phyloP scores from a whole-genome alignment of 2,329 filamentous ascomycete species.

The Beauveria asiatica region DNA sequence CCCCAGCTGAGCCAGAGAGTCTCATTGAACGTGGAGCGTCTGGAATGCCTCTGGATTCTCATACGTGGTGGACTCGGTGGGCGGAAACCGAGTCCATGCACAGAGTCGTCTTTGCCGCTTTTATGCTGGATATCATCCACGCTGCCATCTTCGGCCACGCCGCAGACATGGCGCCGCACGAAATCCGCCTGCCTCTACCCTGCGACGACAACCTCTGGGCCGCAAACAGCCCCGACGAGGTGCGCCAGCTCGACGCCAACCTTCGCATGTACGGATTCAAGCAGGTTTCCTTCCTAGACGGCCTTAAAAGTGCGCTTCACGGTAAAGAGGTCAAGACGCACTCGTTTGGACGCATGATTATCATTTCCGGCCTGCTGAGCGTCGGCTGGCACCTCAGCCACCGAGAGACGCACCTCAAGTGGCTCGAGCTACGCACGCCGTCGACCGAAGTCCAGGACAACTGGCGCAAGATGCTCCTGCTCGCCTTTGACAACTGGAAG shows the following conservation, averaged over 20 bases:
- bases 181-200: slow-evolving; percentile 76
- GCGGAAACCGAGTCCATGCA: slow-evolving; percentile 82
- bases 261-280: slow-evolving; percentile 72
- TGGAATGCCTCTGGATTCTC: slow-evolving; percentile 28
- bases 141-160: slow-evolving; percentile 89
- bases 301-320: slow-evolving; percentile 74
- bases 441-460: slow-evolving; percentile 57
- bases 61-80: slow-evolving; percentile 74
- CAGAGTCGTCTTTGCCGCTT: slow-evolving; percentile 78
- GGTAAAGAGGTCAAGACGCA: slow-evolving; percentile 76
- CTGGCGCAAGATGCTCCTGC: slow-evolving; percentile 69
- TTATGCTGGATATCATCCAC: slow-evolving; percentile 82
- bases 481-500: slow-evolving; percentile 83
- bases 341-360: slow-evolving; percentile 78
- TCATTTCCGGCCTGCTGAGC: slow-evolving; percentile 85
- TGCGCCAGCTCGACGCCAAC: slow-evolving; percentile 67
- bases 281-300: slow-evolving; percentile 73
- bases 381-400: slow-evolving; percentile 90
- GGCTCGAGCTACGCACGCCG: slow-evolving; percentile 58
- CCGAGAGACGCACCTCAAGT: slow-evolving; percentile 75
- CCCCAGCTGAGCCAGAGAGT: slow-evolving; percentile 50
- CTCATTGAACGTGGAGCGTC: slow-evolving; percentile 29
- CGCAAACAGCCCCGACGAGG: slow-evolving; percentile 67
- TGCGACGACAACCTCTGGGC: slow-evolving; percentile 85
- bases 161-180: slow-evolving; percentile 83